Evolutionary conservation across 495 filamentous ascomycete genomes (phyloP).

Genomic region (Annulohypoxylon maeteangense): DNA sequence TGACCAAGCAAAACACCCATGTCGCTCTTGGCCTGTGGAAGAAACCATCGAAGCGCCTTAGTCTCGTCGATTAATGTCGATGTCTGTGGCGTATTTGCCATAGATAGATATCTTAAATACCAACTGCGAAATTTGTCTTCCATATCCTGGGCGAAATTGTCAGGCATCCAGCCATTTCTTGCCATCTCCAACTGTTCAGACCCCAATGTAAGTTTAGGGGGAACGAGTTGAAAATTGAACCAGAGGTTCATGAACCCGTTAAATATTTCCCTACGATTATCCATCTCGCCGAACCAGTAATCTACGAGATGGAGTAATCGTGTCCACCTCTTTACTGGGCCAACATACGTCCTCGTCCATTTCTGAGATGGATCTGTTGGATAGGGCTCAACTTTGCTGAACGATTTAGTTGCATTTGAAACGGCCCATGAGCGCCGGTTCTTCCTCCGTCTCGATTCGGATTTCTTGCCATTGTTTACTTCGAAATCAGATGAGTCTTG

Average conservation of each 20-base stretch:
- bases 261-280: slow-evolving; percentile 51
- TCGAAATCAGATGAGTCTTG: slow-evolving; percentile 28
- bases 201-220: slow-evolving; percentile 46
- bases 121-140: slow-evolving; percentile 44
- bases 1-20: slow-evolving; percentile 52
- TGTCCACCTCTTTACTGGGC: slow-evolving; percentile 57
- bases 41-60: slow-evolving; percentile 38
- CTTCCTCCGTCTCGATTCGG: slow-evolving; percentile 15
- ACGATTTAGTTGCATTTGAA: slow-evolving; percentile 40
- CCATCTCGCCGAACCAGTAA: slow-evolving; percentile 57
- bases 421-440: slow-evolving; percentile 25
- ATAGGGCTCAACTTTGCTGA: slow-evolving; percentile 55
- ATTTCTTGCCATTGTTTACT: slow-evolving; percentile 16
- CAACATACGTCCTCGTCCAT: slow-evolving; percentile 58
- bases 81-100: slow-evolving; percentile 32
- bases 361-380: slow-evolving; percentile 57
- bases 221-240: slow-evolving; percentile 52
- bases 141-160: slow-evolving; percentile 45
- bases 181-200: slow-evolving; percentile 46
- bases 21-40: slow-evolving; percentile 48
- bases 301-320: slow-evolving; percentile 55
- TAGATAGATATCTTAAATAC: slow-evolving; percentile 45
- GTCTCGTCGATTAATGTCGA: slow-evolving; percentile 37
- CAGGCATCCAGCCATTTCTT: slow-evolving; percentile 54
- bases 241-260: slow-evolving; percentile 54